Evolutionary conservation across 306 rosid species (phyloP).

Genomic region (Alnus rubra): DNA sequence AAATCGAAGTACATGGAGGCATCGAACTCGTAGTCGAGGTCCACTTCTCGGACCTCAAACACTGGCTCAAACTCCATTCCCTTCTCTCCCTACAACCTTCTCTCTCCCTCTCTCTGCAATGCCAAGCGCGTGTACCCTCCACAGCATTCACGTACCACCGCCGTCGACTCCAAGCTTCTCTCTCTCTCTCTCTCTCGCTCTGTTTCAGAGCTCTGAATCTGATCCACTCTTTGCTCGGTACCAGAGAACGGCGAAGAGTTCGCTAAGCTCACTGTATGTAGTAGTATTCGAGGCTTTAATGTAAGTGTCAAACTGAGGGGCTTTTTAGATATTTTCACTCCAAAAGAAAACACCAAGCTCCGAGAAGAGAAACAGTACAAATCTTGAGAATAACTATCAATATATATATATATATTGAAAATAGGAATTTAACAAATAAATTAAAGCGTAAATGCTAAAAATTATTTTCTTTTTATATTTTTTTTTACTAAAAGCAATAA

Average conservation of each 20-base stretch:
- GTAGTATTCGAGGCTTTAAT: slow-evolving; percentile 2
- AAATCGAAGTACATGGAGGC: slow-evolving; percentile 51
- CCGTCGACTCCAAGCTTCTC: background rate
- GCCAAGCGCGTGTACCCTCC: background rate
- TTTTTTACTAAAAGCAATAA: too few species aligned
- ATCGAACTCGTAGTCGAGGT: slow-evolving; percentile 57
- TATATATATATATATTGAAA: too few species aligned
- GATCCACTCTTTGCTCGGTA: slow-evolving; percentile 23
- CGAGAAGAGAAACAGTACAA: slow-evolving; percentile 12
- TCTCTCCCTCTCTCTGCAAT: slow-evolving; percentile 11
- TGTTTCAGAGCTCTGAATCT: background rate
- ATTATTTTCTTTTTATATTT: too few species aligned
- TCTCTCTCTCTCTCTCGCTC: slow-evolving; percentile 8
- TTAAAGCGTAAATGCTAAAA: too few species aligned
- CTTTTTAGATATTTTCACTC: background rate
- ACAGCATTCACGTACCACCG: slow-evolving; percentile 2
- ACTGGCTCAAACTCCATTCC: slow-evolving; percentile 55
- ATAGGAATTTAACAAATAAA: too few species aligned
- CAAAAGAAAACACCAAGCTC: slow-evolving; percentile 9
- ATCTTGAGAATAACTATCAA: too few species aligned
- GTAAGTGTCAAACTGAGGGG: background rate
- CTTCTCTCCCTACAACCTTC: background rate
- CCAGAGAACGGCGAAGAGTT: slow-evolving; percentile 16
- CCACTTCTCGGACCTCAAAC: slow-evolving; percentile 52
- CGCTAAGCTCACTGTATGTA: slow-evolving; percentile 8